phyloP scores from a whole-genome alignment of 805 yeast genomes.

The Monosporozyma servazzii region DNA sequence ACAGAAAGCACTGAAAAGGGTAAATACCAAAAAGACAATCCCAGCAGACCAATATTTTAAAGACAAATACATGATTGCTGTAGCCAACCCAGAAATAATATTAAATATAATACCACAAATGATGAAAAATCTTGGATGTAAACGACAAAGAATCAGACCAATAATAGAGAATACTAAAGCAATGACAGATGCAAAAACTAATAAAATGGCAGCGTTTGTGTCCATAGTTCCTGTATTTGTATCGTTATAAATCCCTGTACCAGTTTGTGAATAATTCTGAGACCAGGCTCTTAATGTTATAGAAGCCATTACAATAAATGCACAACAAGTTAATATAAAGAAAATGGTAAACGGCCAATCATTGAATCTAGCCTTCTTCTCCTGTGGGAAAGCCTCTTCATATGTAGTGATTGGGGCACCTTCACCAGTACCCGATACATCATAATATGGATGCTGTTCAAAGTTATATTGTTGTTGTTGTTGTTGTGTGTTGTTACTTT shows the following conservation, averaged over 20 bases:
- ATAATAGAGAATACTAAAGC: constrained; percentile 48
- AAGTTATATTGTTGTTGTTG: constrained; percentile 16
- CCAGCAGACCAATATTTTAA: constrained; percentile 72
- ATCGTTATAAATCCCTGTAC: constrained; percentile 51
- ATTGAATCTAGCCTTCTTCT: constrained; percentile 50
- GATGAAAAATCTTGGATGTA: constrained; percentile 59
- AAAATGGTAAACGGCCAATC: constrained; percentile 65
- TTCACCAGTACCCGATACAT: constrained; percentile 24
- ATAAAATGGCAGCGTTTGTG: constrained; percentile 64
- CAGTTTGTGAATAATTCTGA: constrained; percentile 44
- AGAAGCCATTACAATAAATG: constrained; percentile 62
- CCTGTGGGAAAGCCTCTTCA: constrained; percentile 53
- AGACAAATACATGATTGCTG: constrained; percentile 65
- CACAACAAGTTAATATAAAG: constrained; percentile 41
- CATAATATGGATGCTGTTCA: constrained; percentile 22
- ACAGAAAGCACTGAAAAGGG: constrained; percentile 54
- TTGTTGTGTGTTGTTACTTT: constrained; percentile 1
- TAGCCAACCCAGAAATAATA: constrained; percentile 59
- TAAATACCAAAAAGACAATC: constrained; percentile 58
- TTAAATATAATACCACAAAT: constrained; percentile 59
- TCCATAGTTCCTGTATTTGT: constrained; percentile 52
- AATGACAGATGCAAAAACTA: constrained; percentile 55
- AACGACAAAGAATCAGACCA: constrained; percentile 53
- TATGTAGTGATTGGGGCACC: constrained; percentile 40
- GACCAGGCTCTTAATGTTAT: constrained; percentile 60